Conservation (phyloP, 2,329 filamentous ascomycete genomes). For the Hypoxylon sp. region DNA sequence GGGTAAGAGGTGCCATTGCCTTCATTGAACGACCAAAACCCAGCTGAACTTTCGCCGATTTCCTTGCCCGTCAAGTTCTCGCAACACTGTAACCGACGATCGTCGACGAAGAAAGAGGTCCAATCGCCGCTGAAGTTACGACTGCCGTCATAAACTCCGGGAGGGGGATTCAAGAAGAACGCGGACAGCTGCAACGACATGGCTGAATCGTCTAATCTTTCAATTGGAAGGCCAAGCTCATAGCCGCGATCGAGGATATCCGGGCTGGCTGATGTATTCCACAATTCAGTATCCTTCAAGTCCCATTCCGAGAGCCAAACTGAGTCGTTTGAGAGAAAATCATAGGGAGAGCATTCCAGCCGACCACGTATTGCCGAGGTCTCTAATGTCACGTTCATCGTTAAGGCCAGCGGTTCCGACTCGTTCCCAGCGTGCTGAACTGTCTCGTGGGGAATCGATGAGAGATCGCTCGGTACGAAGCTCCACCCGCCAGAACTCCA, state of each 20-base stretch:
- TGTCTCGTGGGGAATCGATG: neutral
- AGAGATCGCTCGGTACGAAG: constrained; percentile 21
- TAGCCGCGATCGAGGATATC: constrained; percentile 15
- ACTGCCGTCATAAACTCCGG: neutral
- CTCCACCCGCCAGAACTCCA: constrained; percentile 31
- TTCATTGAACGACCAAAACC: constrained; percentile 29
- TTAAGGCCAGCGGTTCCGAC: neutral
- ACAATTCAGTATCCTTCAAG: constrained; percentile 14
- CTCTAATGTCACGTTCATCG: constrained; percentile 16
- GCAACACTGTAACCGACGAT: constrained; percentile 25
- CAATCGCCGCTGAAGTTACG: constrained; percentile 4
- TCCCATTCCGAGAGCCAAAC: constrained; percentile 29
- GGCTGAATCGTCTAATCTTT: neutral
- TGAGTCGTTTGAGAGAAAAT: constrained; percentile 2
- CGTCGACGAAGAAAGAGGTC: constrained; percentile 23
- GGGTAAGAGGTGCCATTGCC: constrained; percentile 5
- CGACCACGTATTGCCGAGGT: constrained; percentile 23
- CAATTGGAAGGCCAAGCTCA: constrained; percentile 12
- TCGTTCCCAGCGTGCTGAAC: constrained; percentile 15
- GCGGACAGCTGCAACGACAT: neutral
- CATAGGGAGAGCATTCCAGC: constrained; percentile 28
- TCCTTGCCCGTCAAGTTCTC: constrained; percentile 19
- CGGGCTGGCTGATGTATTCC: constrained; percentile 10
- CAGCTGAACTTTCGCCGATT: constrained; percentile 17
- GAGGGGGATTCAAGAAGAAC: neutral